Percentiles rank a stretch among this genome's conserved stretches.
phyloP scores from a whole-genome alignment of 106 monocot species.

The Platanthera guangdongensis region DNA sequence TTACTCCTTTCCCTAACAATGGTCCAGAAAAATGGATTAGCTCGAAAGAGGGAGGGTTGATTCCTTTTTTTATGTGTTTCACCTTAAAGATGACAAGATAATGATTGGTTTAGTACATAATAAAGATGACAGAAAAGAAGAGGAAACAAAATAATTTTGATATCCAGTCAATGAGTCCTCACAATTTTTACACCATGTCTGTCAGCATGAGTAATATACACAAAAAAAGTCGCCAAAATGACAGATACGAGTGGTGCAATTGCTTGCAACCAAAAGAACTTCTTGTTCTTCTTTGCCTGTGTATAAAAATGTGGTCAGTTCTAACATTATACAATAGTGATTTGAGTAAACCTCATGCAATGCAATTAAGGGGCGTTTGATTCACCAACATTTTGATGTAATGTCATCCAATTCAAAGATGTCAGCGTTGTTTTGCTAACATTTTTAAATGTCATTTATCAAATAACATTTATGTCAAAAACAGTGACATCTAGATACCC shows the following conservation, averaged over 20 bases:
- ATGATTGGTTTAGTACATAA: neutral
- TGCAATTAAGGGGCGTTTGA: neutral
- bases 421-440: too few species aligned
- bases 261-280: conserved; percentile 51
- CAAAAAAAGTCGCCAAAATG: conserved; percentile 39
- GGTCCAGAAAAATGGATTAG: conserved; percentile 44
- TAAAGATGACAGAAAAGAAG: neutral
- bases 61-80: conserved; percentile 38
- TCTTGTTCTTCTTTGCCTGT: conserved; percentile 65
- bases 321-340: neutral
- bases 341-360: neutral
- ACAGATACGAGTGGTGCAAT: conserved; percentile 51
- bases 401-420: too few species aligned
- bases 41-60: conserved; percentile 38
- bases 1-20: conserved; percentile 31
- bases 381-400: too few species aligned
- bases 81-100: conserved; percentile 24
- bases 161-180: neutral
- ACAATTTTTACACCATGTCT: conserved; percentile 52
- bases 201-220: conserved; percentile 41
- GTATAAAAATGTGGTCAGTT: neutral
- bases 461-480: neutral
- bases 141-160: neutral
- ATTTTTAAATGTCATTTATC: neutral
- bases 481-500: too few species aligned